A percentile compares a stretch with the other conserved stretches of the same genome.
Evolutionary conservation across 495 filamentous ascomycete genomes (phyloP).

Genomic region (Ascodesmis nigricans): DNA sequence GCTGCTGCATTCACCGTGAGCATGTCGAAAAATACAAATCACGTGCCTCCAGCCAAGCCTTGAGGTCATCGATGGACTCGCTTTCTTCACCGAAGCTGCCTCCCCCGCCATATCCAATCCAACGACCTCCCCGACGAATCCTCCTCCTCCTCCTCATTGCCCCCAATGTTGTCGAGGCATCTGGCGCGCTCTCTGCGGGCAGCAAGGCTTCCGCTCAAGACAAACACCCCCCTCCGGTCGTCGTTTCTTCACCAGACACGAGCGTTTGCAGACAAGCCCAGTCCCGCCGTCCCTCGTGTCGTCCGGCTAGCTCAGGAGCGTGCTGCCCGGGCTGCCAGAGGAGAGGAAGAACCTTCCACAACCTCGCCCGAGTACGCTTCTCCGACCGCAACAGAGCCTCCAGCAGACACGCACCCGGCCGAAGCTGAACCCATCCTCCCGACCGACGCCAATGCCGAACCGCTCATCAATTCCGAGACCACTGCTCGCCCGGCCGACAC

Average conservation of each 20-base stretch:
- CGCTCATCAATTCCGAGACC: constrained; percentile 3
- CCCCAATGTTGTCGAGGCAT: too few relatives aligned
- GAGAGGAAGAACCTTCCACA: too few relatives aligned
- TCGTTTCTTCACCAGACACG: too few relatives aligned
- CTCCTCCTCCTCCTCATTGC: background rate
- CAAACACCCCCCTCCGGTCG: too few relatives aligned
- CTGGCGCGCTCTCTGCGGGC: too few relatives aligned
- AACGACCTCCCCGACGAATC: background rate
- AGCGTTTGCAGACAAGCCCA: too few relatives aligned
- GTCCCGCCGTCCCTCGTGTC: too few relatives aligned
- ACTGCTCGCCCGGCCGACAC: background rate
- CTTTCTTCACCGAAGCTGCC: background rate
- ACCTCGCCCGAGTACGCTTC: too few relatives aligned
- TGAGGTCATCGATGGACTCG: background rate
- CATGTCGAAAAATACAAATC: background rate
- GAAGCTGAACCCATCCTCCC: constrained; percentile 3
- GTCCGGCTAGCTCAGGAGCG: too few relatives aligned
- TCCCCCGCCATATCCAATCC: background rate
- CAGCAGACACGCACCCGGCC: constrained; percentile 1
- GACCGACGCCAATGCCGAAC: constrained; percentile 2
- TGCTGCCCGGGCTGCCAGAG: too few relatives aligned
- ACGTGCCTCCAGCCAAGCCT: constrained; percentile 2
- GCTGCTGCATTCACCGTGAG: constrained; percentile 2
- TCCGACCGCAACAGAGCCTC: too few relatives aligned
- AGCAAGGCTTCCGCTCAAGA: too few relatives aligned